Base-by-base conservation (phyloP, 2,329 filamentous ascomycete genomes). In the Cytospora piceicola region DNA sequence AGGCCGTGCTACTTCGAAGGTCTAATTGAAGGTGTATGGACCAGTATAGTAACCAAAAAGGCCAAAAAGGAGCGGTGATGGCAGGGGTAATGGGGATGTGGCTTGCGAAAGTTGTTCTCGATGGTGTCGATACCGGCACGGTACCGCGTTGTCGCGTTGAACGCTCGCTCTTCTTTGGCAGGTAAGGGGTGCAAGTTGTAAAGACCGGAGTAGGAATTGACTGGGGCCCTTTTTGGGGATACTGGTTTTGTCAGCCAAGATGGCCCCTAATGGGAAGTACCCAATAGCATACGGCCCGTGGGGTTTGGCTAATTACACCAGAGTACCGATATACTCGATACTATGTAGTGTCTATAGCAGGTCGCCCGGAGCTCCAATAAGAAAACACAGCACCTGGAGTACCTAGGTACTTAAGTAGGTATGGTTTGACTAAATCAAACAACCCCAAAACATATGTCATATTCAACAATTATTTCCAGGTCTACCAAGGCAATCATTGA, bases 131-230 rank as follows among this genome's bases (percentile, higher is more conserved):
- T 24, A 24, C 46, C n/a, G 46, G n/a, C n/a, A 49, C 46, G 46
- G 46, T 49, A 49, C 46, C 46, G 46, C 46, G 46, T 49, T 49
- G 46, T 49, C 46, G 46, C 46, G 46, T 49, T 49, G 46, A 49
- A 49, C n/a, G 46, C 46, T 49, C 8, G 46, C n/a, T 22, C 46
- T 49, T n/a, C 46, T 49, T 49, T 49, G 46, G 46, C n/a, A 49
- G 46, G 46, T 22, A 22, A 22, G 34, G 46, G n/a, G 46, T 49
- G 46, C 22, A 49, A 49, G 22, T 49, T 22, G 22, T 49, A 2
- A 49, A 14, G 46, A 4, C n/a, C 9, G n/a, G n/a, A 12, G 22
- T 14, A 49, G 46, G 46, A 49, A 49, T 22, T 49, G 46, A 49
- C 46, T 14, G n/a, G 46, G n/a, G 34, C 12, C 14, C 20, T 12